Base-by-base conservation (phyloP, 371 early-diverging fungal species). In the Mucor circinelloides region DNA sequence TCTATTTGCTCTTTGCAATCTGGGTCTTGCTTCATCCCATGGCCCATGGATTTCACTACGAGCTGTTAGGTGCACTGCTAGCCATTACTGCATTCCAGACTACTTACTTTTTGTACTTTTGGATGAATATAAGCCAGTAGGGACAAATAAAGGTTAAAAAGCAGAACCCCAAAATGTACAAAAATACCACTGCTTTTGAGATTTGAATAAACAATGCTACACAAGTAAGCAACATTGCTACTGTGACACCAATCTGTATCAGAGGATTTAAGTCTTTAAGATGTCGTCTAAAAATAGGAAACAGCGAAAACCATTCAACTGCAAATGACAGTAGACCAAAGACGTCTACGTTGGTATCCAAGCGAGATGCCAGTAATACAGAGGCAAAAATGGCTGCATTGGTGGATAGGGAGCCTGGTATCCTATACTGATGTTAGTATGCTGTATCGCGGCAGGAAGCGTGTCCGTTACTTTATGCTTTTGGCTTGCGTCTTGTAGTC, bases 311-410 rank as follows among this genome's bases (percentile, higher is more conserved):
- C 90, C 93, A 90, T 63, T 89, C 87, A 4, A 97, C 91, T 5
- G 98, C 92, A 85, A 96, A 89, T 0, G 91, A 82, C 76, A 98
- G 73, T 56, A 98, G 84, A 4, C 93, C 90, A 86, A 95, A 95
- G 7, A 99, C 96, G 75, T 94, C 86, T n/a, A 88, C 63, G 69
- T 94, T 93, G 44, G 92, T 89, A 46, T 85, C 68, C 27, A 97
- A 77, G 56, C 96, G 85, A 2, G 97, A 97, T 0, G 98, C 96
- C n/a, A 99, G 77, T 13, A 99, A 79, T 0, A 97, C 96, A 8
- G 95, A 94, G 0, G 96, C 97, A 73, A 97, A 96, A 17, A 98
- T 94, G 17, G 95, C 97, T 0, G 97, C 95, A 76, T 98, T 99
- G 23, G 95, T 93, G 6, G 97, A 94, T 15, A 97, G 78, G 2